A percentile compares a stretch with the other conserved stretches of the same genome.
These are phyloP conservation scores for Telopea speciosissima DNA, from an alignment of 177 flowering plant species.

Conservation along the genomic window DNA sequence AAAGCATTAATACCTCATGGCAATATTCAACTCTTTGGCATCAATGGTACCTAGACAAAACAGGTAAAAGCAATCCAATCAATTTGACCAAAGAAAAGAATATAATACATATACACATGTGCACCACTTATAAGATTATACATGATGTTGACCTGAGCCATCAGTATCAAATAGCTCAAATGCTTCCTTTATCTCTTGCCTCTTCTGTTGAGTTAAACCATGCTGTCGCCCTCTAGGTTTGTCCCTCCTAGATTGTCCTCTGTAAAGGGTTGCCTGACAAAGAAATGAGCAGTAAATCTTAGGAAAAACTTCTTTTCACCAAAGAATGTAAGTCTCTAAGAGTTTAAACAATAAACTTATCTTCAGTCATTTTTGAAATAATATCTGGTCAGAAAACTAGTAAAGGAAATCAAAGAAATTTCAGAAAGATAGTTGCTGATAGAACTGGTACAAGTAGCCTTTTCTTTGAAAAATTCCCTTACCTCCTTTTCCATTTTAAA, in stretches of 20 bases:
- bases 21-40: constrained; percentile 93
- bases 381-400: neutral
- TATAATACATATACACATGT: neutral
- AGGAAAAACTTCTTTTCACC: neutral
- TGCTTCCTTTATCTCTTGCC: constrained; percentile 92
- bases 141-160: constrained; percentile 59
- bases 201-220: constrained; percentile 72
- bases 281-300: neutral
- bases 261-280: constrained; percentile 37
- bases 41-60: constrained; percentile 72
- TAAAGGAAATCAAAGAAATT: neutral
- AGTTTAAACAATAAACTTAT: neutral
- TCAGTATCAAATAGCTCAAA: constrained; percentile 94
- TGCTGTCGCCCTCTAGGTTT: constrained; percentile 72
- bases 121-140: neutral
- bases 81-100: neutral
- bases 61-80: constrained; percentile 5
- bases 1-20: constrained; percentile 71
- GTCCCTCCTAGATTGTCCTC: constrained; percentile 48
- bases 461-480: too few species aligned
- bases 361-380: neutral
- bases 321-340: neutral
- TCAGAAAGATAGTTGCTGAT: neutral
- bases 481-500: neutral
- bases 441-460: neutral